Evolutionary conservation across 257 asterid species (phyloP), one percentile per base, ranked within the genome.

Genomic region (Lithospermum erythrorhizon): DNA sequence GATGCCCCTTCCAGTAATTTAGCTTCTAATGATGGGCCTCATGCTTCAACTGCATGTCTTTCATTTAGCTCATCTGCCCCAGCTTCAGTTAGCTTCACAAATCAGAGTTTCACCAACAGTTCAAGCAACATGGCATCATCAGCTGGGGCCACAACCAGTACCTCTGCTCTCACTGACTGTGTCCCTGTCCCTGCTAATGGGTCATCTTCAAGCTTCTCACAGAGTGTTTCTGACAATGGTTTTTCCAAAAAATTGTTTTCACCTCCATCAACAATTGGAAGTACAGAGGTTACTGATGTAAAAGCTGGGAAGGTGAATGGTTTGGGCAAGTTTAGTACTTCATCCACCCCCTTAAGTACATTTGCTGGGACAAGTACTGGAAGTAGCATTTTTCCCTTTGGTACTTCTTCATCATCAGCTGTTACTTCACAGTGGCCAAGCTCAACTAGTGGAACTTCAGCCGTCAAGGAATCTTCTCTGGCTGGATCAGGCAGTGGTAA

Each of bases 141-240:
- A 13, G 67, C 76, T 17, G 72, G 70, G 72, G 51, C 60, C 63
- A 19, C 73, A 7, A 68, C 58, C 74, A 64, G 61, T 61, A 62
- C 53, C 64, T 62, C 79, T 53, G 57, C 67, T 32, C 30, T 73
- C 59, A 55, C 77, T 7, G 65, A 55, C 58, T 70, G 73, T 69
- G 75, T 62, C 65, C 53, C 67, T 21, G 71, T 69, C 69, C 82
- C 68, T n/a, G 74, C 74, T 58, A 62, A 74, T 64, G 72, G 68
- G 13, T 67, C 76, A 19, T 66, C 77, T 51, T 53, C 73, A 68
- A 29, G 62, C 68, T 68, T 64, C 1, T 65, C 61, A 57, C 74
- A 22, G 56, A 70, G 81, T 54, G 56, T 56, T 59, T 55, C 64
- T 63, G 76, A 70, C 32, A 73, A 69, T 66, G 82, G 84, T 68